phyloP scores from a whole-genome alignment of 257 asterid genomes.

The Dorcoceras hygrometricum region DNA sequence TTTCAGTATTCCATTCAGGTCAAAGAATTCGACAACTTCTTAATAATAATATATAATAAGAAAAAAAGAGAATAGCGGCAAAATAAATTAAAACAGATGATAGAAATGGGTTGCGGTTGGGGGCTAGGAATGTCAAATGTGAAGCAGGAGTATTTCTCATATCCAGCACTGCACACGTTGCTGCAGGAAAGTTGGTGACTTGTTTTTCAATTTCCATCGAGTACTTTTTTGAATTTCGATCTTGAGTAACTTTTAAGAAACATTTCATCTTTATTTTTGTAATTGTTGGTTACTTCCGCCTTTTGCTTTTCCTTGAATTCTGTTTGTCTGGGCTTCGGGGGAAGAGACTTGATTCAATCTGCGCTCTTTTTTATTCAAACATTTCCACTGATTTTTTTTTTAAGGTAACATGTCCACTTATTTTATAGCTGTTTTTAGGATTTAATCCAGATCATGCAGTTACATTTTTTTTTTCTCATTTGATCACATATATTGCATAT shows the following conservation, averaged over 20 bases:
- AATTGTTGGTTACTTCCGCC: slow-evolving; percentile 19
- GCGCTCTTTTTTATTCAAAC: slow-evolving; percentile 26
- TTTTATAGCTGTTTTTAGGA: no score
- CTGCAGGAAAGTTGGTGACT: slow-evolving; percentile 29
- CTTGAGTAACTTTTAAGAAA: slow-evolving; percentile 30
- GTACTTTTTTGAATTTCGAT: slow-evolving; percentile 47
- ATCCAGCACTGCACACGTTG: slow-evolving; percentile 38
- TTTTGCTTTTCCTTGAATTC: slow-evolving; percentile 13
- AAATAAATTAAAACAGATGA: background rate
- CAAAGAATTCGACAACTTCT: no score
- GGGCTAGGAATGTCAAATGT: no score
- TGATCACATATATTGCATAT: no score
- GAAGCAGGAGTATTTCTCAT: background rate
- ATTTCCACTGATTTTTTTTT: slow-evolving; percentile 44
- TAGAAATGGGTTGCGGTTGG: background rate
- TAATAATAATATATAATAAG: no score
- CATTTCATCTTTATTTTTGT: slow-evolving; percentile 8
- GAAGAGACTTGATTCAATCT: slow-evolving; percentile 14
- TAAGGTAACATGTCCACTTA: no score
- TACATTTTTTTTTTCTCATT: no score
- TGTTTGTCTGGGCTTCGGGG: slow-evolving; percentile 27
- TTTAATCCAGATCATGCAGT: no score
- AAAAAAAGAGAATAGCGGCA: background rate
- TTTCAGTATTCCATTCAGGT: no score
- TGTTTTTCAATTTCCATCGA: slow-evolving; percentile 21